Conservation (phyloP, 2,329 filamentous ascomycete genomes). For the Exophiala bonariae region DNA sequence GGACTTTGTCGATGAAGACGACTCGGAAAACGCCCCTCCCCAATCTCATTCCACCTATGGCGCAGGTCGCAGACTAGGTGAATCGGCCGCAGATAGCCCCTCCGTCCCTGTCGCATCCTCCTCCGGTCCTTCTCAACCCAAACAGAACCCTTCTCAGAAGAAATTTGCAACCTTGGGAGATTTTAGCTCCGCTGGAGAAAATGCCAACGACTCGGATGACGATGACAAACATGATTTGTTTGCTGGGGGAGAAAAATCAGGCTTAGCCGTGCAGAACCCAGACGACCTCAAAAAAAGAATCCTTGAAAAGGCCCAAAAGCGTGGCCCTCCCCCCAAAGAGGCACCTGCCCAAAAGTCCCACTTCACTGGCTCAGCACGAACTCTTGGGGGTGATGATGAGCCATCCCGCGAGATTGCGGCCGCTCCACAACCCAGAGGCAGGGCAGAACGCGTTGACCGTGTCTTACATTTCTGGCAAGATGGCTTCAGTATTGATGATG, state of each 20-base stretch:
- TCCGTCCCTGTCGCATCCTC: constrained; percentile 32
- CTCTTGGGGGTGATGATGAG: constrained; percentile 65
- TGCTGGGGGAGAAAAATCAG: constrained; percentile 67
- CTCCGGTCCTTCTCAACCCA: constrained; percentile 33
- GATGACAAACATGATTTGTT: constrained; percentile 59
- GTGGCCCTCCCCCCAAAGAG: constrained; percentile 25
- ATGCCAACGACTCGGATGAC: constrained; percentile 52
- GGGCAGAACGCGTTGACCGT: constrained; percentile 55
- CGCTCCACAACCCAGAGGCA: constrained; percentile 41
- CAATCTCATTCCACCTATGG: constrained; percentile 20
- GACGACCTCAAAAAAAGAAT: constrained; percentile 55
- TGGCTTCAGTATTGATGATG: constrained; percentile 67
- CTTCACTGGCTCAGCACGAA: constrained; percentile 63
- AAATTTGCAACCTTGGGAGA: constrained; percentile 51
- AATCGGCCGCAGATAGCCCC: constrained; percentile 27
- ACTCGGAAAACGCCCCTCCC: constrained; percentile 16
- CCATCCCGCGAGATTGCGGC: constrained; percentile 59
- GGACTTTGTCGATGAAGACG: constrained; percentile 31
- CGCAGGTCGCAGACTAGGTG: constrained; percentile 36
- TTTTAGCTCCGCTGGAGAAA: constrained; percentile 38
- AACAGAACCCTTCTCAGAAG: constrained; percentile 38
- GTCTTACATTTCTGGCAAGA: constrained; percentile 66
- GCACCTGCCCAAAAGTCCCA: constrained; percentile 34
- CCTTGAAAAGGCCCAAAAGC: constrained; percentile 47
- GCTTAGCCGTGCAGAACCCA: constrained; percentile 66